phyloP scores from a whole-genome alignment of 371 early-diverging fungal genomes.

The Syncephalastrum monosporum region DNA sequence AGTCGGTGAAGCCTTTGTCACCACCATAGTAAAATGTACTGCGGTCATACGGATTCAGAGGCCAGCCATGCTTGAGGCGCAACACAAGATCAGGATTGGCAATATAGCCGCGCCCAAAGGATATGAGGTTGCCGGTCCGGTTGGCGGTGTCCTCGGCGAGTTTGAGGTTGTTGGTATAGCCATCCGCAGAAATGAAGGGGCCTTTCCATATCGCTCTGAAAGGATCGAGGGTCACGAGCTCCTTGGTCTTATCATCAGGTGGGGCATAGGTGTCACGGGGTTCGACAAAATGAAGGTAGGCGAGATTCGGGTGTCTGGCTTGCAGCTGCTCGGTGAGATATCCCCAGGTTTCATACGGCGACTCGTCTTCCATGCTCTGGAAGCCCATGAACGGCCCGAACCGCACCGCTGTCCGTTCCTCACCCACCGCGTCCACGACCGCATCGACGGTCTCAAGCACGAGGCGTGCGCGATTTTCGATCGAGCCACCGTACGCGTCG shows the following conservation, averaged over 20 bases:
- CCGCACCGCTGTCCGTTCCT: constrained; percentile 7
- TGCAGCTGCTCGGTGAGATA: constrained; percentile 11
- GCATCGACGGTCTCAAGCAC: constrained; percentile 40
- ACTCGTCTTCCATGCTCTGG: constrained; percentile 13
- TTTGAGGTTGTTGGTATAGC: constrained; percentile 6
- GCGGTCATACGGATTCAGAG: constrained; percentile 10
- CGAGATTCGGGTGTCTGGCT: constrained; percentile 8
- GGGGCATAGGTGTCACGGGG: constrained; percentile 4
- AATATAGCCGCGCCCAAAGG: constrained; percentile 16
- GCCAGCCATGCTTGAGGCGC: constrained; percentile 6
- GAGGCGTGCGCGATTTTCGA: constrained; percentile 54
- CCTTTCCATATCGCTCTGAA: constrained; percentile 16
- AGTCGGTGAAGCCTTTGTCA: constrained; percentile 10
- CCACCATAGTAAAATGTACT: constrained; percentile 7
- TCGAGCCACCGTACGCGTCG: constrained; percentile 56
- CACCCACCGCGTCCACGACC: constrained; percentile 15
- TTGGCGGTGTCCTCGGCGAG: constrained; percentile 6
- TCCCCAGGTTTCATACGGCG: constrained; percentile 11
- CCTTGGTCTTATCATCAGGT: background rate
- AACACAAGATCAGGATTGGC: constrained; percentile 14
- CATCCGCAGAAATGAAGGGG: constrained; percentile 16
- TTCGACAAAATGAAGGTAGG: constrained; percentile 17
- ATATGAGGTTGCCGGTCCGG: constrained; percentile 11
- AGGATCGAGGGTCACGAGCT: constrained; percentile 8
- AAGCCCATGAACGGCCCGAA: constrained; percentile 10